phyloP scores from a whole-genome alignment of 1,284 basidiomycete species.

The Exobasidium cylindrosporum region DNA sequence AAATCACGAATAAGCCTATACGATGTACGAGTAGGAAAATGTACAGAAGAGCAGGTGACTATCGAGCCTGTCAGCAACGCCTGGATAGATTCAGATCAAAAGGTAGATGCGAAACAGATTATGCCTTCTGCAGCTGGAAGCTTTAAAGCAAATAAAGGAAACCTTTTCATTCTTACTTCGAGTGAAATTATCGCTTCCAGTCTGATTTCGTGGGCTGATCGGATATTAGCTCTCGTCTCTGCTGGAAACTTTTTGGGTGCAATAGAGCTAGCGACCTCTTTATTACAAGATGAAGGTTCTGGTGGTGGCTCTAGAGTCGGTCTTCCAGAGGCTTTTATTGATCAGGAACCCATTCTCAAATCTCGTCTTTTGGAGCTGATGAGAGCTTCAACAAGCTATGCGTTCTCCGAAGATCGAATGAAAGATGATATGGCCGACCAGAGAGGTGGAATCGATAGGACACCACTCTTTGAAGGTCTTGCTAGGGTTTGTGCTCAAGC shows the following conservation, averaged over 20 bases:
- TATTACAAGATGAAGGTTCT: conserved; percentile 68
- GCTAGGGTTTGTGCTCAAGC: conserved; percentile 78
- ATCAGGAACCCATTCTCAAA: conserved; percentile 69
- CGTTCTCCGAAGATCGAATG: conserved; percentile 92
- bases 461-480: conserved; percentile 80
- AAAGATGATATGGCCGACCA: conserved; percentile 74
- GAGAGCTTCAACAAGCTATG: conserved; percentile 79
- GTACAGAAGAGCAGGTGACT: conserved; percentile 34
- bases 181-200: conserved; percentile 74
- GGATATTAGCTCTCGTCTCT: conserved; percentile 78
- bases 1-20: conserved; percentile 29
- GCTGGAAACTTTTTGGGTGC: conserved; percentile 84
- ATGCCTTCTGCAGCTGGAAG: conserved; percentile 62
- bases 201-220: conserved; percentile 90
- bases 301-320: conserved; percentile 83
- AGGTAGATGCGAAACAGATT: background rate
- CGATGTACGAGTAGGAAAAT: conserved; percentile 32
- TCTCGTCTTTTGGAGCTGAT: conserved; percentile 77
- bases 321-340: conserved; percentile 68
- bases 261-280: conserved; percentile 78
- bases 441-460: conserved; percentile 87
- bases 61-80: conserved; percentile 36
- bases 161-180: conserved; percentile 72
- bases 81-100: conserved; percentile 25
- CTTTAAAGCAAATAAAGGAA: conserved; percentile 78